A percentile compares a stretch with the other conserved stretches of the same genome.
These are phyloP conservation scores for Fusarium sp. DNA, from an alignment of 2,329 filamentous ascomycete genomes.

Conservation along the genomic window DNA sequence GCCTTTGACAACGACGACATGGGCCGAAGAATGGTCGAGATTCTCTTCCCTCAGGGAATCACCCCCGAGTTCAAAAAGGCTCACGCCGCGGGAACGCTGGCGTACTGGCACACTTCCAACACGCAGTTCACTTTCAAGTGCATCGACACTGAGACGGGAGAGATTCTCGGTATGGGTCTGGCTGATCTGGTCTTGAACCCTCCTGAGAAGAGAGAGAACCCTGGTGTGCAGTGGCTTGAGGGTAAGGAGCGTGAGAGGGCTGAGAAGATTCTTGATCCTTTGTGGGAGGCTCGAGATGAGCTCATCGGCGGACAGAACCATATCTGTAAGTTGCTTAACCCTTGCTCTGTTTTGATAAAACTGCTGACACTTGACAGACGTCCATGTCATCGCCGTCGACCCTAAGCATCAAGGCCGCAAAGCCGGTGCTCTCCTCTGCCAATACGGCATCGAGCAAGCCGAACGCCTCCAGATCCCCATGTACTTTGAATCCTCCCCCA, in stretches of 20 bases:
- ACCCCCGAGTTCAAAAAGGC: conserved; percentile 54
- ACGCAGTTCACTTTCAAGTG: conserved; percentile 60
- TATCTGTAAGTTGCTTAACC: not conserved
- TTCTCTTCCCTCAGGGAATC: conserved; percentile 53
- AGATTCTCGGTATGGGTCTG: conserved; percentile 59
- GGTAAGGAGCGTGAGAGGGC: conserved; percentile 56
- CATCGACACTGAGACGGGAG: conserved; percentile 54
- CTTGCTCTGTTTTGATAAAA: not conserved
- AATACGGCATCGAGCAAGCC: conserved; percentile 53
- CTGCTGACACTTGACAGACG: conserved; percentile 40
- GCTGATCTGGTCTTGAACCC: conserved; percentile 54
- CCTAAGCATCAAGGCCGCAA: conserved; percentile 56
- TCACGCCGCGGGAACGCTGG: conserved; percentile 54
- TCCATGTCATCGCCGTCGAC: conserved; percentile 57
- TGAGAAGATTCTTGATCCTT: conserved; percentile 53
- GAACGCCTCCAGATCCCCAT: conserved; percentile 52
- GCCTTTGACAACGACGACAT: conserved; percentile 54
- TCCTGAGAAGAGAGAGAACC: conserved; percentile 55
- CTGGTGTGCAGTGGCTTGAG: conserved; percentile 58
- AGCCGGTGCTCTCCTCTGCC: conserved; percentile 53
- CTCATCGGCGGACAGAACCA: conserved; percentile 49
- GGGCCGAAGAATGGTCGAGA: conserved; percentile 52
- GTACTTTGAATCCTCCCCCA: conserved; percentile 59
- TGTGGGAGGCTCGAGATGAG: conserved; percentile 55
- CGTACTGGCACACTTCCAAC: conserved; percentile 50